Base-by-base conservation (phyloP, 2,329 filamentous ascomycete species). In the Dactylella cylindrospora region DNA sequence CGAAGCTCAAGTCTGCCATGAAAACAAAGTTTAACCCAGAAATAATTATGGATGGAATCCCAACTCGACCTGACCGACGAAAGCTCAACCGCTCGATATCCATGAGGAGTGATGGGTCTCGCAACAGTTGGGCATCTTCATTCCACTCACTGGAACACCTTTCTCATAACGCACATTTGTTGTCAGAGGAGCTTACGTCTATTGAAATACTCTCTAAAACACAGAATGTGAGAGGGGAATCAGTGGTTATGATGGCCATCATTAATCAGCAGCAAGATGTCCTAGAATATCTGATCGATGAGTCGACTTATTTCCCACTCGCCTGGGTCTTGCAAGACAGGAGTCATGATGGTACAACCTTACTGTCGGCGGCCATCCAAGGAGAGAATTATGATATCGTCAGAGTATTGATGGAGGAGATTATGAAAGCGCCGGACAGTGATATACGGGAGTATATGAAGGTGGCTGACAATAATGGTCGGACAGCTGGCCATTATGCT, bases 401-500 rank as follows among this genome's bases (percentile, higher is more conserved):
- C 35, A 81, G 89, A 64, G 80, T 84, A 9, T 75, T 97, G 2
- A 76, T 96, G 8, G 79, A 85, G 8, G 61, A 62, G 12, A 38
- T 70, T 20, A 66, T 68, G 29, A 66, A 66, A 29, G 54, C 68
- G 7, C 50, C 55, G 4, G 67, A 69, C 35, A 44, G 49, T 10
- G 57, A 51, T 12, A 35, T 68, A 33, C 40, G 36, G 28, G 55
- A 51, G 31, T 97, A 98, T 70, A 74, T 97, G 40, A 77, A 81
- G 3, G 77, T 80, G 62, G 85, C 91, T 69, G 93, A 98, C 70
- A 82, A 80, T 29, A 85, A 90, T 76, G 93, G 91, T 17, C 84
- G 93, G 67, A 95, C 90, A 64, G 81, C 88, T 46, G 93, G 86
- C n/a, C 93, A 98, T 73, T 98, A 98, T 72, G 78, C 98, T 12